phyloP scores from a whole-genome alignment of 495 filamentous ascomycete species.

The Penicillium riverlandense region DNA sequence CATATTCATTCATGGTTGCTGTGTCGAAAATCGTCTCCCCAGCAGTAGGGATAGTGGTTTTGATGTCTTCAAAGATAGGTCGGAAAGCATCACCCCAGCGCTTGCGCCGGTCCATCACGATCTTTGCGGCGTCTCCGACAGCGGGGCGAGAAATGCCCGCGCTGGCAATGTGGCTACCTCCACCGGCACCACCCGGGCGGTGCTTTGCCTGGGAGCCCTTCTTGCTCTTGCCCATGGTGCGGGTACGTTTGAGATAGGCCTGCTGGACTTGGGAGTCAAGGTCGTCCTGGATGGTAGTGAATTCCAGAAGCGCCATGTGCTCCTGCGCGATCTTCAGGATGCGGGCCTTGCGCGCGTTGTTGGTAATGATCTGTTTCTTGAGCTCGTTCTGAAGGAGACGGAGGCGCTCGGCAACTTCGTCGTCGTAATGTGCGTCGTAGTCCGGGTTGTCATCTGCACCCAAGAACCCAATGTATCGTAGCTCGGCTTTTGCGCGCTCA shows the following conservation, averaged over 20 bases:
- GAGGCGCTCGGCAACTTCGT: constrained; percentile 86
- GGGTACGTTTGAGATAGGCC: constrained; percentile 93
- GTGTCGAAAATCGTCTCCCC: constrained; percentile 61
- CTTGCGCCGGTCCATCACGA: constrained; percentile 79
- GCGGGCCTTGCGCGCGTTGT: constrained; percentile 82
- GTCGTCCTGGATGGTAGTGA: constrained; percentile 92
- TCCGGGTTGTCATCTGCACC: constrained; percentile 61
- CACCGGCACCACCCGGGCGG: constrained; percentile 55
- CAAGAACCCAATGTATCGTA: constrained; percentile 89
- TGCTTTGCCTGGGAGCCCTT: constrained; percentile 65
- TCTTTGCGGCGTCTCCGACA: constrained; percentile 84
- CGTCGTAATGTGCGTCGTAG: constrained; percentile 85
- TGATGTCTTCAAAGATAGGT: constrained; percentile 74
- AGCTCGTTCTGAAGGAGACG: constrained; percentile 78
- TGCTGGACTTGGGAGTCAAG: constrained; percentile 92
- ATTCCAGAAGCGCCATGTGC: constrained; percentile 91
- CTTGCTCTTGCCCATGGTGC: constrained; percentile 87
- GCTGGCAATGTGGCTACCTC: constrained; percentile 42
- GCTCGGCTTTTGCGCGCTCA: constrained; percentile 81
- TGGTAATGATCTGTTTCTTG: constrained; percentile 70
- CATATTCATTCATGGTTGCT: constrained; percentile 44
- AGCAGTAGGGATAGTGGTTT: constrained; percentile 47
- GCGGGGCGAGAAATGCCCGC: constrained; percentile 61
- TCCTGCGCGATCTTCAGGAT: constrained; percentile 81
- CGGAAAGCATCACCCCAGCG: constrained; percentile 86